phyloP scores from a whole-genome alignment of 2,329 filamentous ascomycete species.

The Diaporthe australafricana region DNA sequence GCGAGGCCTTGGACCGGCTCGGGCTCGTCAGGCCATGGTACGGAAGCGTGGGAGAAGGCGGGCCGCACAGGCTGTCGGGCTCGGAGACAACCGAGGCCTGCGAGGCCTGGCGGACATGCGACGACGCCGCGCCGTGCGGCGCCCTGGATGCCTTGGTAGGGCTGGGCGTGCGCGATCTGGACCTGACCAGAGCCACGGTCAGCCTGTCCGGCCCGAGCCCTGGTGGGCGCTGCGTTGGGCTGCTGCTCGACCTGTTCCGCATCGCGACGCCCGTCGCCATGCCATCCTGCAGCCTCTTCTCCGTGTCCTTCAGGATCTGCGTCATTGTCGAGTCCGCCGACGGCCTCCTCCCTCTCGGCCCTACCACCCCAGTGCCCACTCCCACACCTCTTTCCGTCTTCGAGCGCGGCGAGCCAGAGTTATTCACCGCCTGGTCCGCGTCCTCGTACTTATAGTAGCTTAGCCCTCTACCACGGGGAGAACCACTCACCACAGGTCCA shows the following conservation, averaged over 20 bases:
- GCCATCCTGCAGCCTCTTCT: constrained; percentile 57
- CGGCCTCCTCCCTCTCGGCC: constrained; percentile 42
- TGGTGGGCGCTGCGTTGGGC: constrained; percentile 41
- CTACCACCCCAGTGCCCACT: constrained; percentile 34
- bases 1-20: constrained; percentile 44
- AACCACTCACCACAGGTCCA: not conserved
- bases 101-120: constrained; percentile 47
- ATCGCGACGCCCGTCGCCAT: constrained; percentile 33
- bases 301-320: constrained; percentile 64
- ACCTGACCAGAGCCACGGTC: constrained; percentile 25
- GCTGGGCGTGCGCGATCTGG: constrained; percentile 43
- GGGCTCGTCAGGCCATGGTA: constrained; percentile 56
- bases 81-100: constrained; percentile 49
- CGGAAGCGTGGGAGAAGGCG: constrained; percentile 49
- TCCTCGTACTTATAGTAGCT: constrained; percentile 36
- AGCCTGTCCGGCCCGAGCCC: constrained; percentile 25
- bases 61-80: constrained; percentile 54
- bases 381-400: constrained; percentile 4
- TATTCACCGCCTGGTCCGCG: constrained; percentile 31
- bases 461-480: constrained; percentile 25
- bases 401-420: constrained; percentile 12
- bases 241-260: constrained; percentile 45
- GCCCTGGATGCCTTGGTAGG: constrained; percentile 43
- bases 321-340: constrained; percentile 61
- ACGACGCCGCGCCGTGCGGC: constrained; percentile 24